Base-by-base conservation (phyloP, 345 rosid genomes). In the Lagerstroemia speciosa region DNA sequence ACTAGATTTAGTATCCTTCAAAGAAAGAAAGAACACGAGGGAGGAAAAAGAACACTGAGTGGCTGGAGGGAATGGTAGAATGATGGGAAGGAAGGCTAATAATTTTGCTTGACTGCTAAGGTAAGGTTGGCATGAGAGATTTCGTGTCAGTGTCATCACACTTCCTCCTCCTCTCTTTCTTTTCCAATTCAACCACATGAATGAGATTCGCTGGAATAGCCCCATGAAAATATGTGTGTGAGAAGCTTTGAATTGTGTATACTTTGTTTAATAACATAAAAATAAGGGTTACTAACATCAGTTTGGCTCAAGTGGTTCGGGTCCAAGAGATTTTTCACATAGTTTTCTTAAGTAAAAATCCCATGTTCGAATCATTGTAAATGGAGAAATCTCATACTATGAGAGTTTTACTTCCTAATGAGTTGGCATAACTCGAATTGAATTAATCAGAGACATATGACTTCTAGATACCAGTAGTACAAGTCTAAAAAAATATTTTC, bases 51-150 rank as follows among this genome's bases (percentile, higher is more conserved):
- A 20, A n/a, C 34, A 43, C 30, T 11, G 48, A 71, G 68, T 20
- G 66, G 9, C 46, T 41, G 16, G 55, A 71, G 75, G 71, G 78
- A 71, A 69, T 52, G 58, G 11, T 65, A 30, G 73, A 75, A 67
- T 70, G 77, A 74, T 68, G 71, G 38, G 52, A 64, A 63, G 38
- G 27, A 63, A 72, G 71, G 78, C 74, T 69, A 77, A 48, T 77
- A 52, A 72, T 73, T 72, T 80, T 40, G 62, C 91, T 88, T 92
- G 74, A 71, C 89, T 84, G 86, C 46, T 36, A 92, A 86, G 98
- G 73, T 65, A 88, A 83, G 88, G 78, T 66, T 53, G 26, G 68
- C 53, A 24, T 53, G 67, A 78, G 78, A 79, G 89, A 69, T 82
- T 69, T 29, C 62, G 70, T 45, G 78, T 87, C 89, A 83, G 75